Base-by-base conservation (phyloP, 768 basidiomycete genomes). In the Rubroboletus pulcherrimus region DNA sequence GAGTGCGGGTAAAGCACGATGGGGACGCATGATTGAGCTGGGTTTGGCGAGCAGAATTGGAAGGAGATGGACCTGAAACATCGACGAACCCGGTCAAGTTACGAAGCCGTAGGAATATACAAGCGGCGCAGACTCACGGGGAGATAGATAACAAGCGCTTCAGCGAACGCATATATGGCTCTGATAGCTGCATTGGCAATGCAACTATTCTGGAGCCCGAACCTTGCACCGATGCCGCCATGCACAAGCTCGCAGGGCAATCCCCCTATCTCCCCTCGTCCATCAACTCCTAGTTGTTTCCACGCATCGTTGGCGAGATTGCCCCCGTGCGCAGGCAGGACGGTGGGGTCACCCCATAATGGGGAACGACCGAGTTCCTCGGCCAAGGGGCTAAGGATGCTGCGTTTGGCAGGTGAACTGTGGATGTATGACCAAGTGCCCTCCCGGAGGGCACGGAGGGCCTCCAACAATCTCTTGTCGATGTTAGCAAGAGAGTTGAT, bases 241-340 rank as follows among this genome's bases (percentile, higher is more conserved):
- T 92, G 90, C 1, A 91, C 80, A 4, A 91, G 61, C 64, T 90
- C 85, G 62, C 90, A 92, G 2, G 90, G 90, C 7, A 91, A 57
- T 2, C 90, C 90, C 3, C 88, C 90, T 4, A 87, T 64, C 4
- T 81, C 78, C 1, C 67, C 40, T 44, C 90, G 71, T 24, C 75
- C 79, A 7, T 59, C 67, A 1, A 91, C 77, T 1, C 81, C 81
- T 8, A 92, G 65, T 11, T 59, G 57, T 49, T 78, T 74, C 90
- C 89, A 92, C 6, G 68, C 64, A 2, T 70, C 65, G 58, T 78
- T 73, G 4, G 88, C 85, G 5, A 63, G 19, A 24, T 68, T 49
- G 11, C 86, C 85, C 5, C 89, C 89, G 57, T 78, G 81, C 0
- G 83, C 81, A 26, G 90, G 89, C 17, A 91, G 68, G 7, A 73